These are phyloP conservation scores for Gillenia trifoliata DNA, from an alignment of 306 rosid genomes.

Conservation along the genomic window DNA sequence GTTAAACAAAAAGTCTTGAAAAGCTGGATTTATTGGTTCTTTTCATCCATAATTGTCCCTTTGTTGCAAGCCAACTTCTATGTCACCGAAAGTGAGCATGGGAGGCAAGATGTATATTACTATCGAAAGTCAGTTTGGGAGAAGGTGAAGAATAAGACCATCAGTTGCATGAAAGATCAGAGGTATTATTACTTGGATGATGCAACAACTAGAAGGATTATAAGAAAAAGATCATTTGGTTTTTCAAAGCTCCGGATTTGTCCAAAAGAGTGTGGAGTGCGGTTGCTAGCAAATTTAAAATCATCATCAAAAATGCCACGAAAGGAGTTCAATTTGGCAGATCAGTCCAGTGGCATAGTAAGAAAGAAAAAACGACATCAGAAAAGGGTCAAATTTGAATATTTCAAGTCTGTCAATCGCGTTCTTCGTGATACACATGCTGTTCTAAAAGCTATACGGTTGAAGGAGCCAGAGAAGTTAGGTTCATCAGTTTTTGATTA, in stretches of 20 bases:
- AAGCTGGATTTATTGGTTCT: slow-evolving; percentile 88
- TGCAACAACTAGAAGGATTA: slow-evolving; percentile 49
- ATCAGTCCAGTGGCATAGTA: slow-evolving; percentile 16
- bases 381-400: slow-evolving; percentile 19
- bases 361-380: slow-evolving; percentile 13
- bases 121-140: slow-evolving; percentile 74
- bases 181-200: slow-evolving; percentile 50
- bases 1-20: slow-evolving; percentile 56
- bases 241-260: slow-evolving; percentile 81
- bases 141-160: slow-evolving; percentile 47
- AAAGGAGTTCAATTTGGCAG: slow-evolving; percentile 20
- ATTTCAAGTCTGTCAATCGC: slow-evolving; percentile 60
- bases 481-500: slow-evolving; percentile 94
- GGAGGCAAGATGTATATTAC: slow-evolving; percentile 66
- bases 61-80: slow-evolving; percentile 83
- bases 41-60: slow-evolving; percentile 64
- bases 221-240: slow-evolving; percentile 67
- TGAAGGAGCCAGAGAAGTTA: slow-evolving; percentile 56
- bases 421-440: slow-evolving; percentile 63
- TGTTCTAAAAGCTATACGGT: slow-evolving; percentile 57
- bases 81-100: slow-evolving; percentile 70
- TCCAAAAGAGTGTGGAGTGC: slow-evolving; percentile 77
- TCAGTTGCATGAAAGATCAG: slow-evolving; percentile 46
- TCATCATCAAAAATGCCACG: slow-evolving; percentile 55
- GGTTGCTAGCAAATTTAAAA: slow-evolving; percentile 83